Percentiles rank a stretch among this genome's conserved stretches.
phyloP scores from a whole-genome alignment of 208 protist genomes.

The Trypanosoma cruzi region DNA sequence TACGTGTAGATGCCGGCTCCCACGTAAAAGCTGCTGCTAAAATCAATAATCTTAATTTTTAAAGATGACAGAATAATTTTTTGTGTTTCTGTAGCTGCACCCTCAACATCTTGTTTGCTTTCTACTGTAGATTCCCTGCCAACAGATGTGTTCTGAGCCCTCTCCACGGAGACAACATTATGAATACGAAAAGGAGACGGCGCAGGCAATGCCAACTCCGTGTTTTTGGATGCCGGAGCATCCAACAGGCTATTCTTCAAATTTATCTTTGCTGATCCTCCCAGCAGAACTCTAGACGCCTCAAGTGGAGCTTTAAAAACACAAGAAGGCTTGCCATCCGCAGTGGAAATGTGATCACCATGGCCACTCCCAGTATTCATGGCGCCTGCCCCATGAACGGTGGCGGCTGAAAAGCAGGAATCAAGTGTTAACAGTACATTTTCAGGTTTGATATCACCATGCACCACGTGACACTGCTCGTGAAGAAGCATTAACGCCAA shows the following conservation, averaged over 20 bases:
- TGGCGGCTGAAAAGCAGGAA: slow-evolving; percentile 33
- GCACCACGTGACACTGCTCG: slow-evolving; percentile 92
- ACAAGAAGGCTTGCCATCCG: background rate
- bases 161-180: background rate
- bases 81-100: background rate
- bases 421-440: slow-evolving; percentile 91
- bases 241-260: background rate
- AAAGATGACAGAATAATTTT: slow-evolving; percentile 30
- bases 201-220: background rate
- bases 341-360: no score
- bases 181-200: slow-evolving; percentile 7
- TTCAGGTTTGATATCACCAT: slow-evolving; percentile 97
- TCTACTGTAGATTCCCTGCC: background rate
- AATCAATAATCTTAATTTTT: slow-evolving; percentile 97
- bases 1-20: slow-evolving; percentile 81
- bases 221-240: background rate
- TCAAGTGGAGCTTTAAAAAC: background rate
- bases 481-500: slow-evolving; percentile 91
- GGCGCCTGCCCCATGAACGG: background rate
- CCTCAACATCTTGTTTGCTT: background rate
- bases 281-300: slow-evolving; percentile 3
- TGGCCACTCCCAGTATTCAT: background rate
- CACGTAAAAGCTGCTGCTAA: slow-evolving; percentile 96
- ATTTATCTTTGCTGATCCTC: background rate
- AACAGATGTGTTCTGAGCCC: background rate